Evolutionary conservation across 441 rosid species (phyloP).

Genomic region (Erysimum pusillum): DNA sequence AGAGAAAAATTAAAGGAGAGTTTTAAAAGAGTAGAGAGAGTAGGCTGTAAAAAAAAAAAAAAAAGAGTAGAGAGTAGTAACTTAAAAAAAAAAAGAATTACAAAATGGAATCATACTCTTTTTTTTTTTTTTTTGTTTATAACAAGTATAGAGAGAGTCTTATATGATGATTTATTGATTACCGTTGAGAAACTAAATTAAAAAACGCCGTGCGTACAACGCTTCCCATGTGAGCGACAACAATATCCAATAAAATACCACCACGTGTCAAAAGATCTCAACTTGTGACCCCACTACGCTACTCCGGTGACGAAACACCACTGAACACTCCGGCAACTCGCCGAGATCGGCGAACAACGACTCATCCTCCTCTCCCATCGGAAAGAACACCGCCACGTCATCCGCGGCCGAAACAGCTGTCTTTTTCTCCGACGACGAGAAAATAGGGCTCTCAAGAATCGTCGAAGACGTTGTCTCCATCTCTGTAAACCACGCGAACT

Average conservation of each 20-base stretch:
- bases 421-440: conserved; percentile 52
- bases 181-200: conserved; percentile 37
- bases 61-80: conserved; percentile 18
- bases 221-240: conserved; percentile 44
- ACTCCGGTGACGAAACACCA: conserved; percentile 75
- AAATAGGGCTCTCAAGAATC: conserved; percentile 74
- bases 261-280: conserved; percentile 84
- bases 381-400: conserved; percentile 68
- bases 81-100: conserved; percentile 1
- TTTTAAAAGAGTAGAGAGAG: conserved; percentile 1
- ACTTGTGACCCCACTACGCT: conserved; percentile 68
- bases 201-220: conserved; percentile 48
- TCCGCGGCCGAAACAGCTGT: conserved; percentile 29
- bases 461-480: conserved; percentile 82
- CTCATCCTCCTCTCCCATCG: conserved; percentile 92
- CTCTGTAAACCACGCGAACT: conserved; percentile 84
- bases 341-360: conserved; percentile 93
- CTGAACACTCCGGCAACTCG: conserved; percentile 93
- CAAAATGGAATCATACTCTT: conserved; percentile 28
- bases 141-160: conserved; percentile 45
- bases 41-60: too few species aligned
- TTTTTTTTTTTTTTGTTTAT: conserved; percentile 6
- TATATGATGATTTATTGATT: conserved; percentile 46
- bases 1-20: conserved; percentile 9
- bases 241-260: conserved; percentile 30